Evolutionary conservation across 257 asterid genomes (phyloP).

Genomic region (Penstemon newberryi): DNA sequence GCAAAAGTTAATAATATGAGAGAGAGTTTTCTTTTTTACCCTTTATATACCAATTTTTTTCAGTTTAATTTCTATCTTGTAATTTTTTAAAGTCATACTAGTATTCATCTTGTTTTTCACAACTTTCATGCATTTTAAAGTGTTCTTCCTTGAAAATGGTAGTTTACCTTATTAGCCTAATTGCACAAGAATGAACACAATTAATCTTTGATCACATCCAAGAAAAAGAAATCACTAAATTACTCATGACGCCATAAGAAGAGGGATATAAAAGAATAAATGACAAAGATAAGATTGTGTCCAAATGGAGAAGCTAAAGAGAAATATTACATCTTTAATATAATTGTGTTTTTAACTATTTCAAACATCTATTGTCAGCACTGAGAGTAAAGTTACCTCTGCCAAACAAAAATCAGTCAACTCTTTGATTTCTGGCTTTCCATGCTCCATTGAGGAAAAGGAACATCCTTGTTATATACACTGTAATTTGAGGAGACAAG

Average conservation of each 20-base stretch:
- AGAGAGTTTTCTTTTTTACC: neutral
- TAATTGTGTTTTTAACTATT: slow-evolving; percentile 25
- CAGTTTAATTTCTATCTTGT: slow-evolving; percentile 8
- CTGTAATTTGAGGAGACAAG: slow-evolving; percentile 18
- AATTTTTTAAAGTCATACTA: slow-evolving; percentile 6
- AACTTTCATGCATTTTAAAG: slow-evolving; percentile 15
- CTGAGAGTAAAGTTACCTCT: slow-evolving; percentile 26
- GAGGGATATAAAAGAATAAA: slow-evolving; percentile 9
- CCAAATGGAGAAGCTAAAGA: slow-evolving; percentile 14
- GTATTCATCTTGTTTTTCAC: slow-evolving; percentile 1
- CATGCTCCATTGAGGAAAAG: slow-evolving; percentile 20
- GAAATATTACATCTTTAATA: slow-evolving; percentile 12
- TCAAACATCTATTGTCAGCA: slow-evolving; percentile 38
- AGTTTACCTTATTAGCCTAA: neutral
- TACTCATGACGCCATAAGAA: slow-evolving; percentile 16
- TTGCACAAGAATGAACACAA: neutral
- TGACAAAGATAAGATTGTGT: slow-evolving; percentile 18
- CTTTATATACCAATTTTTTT: slow-evolving; percentile 19
- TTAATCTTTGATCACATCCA: neutral
- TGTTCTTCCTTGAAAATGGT: too few relatives aligned
- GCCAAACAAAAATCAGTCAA: slow-evolving; percentile 12
- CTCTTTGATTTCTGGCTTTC: slow-evolving; percentile 15
- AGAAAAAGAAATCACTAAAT: neutral
- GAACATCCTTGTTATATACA: slow-evolving; percentile 44
- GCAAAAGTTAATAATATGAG: slow-evolving; percentile 17